phyloP scores from a whole-genome alignment of 2,329 filamentous ascomycete genomes.

The Fusarium sp. region DNA sequence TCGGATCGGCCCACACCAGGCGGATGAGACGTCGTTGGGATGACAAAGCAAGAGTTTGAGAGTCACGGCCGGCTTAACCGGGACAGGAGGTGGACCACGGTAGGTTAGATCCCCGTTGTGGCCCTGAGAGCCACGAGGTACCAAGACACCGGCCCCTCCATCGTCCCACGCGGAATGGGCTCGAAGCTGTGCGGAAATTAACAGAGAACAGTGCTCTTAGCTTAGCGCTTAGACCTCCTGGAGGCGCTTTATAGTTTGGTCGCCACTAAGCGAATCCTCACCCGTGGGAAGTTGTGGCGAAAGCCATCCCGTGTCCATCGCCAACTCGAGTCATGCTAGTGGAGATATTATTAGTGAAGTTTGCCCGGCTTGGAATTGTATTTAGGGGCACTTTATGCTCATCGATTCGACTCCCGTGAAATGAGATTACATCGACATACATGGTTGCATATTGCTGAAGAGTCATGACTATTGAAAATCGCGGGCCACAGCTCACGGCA shows the following conservation, averaged over 20 bases:
- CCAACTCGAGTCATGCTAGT: neutral
- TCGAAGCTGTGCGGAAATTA: neutral
- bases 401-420: neutral
- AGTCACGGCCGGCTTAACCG: neutral
- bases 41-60: neutral
- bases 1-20: neutral
- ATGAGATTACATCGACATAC: neutral
- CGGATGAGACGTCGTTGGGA: neutral
- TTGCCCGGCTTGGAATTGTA: neutral
- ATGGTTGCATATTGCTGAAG: neutral
- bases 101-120: neutral
- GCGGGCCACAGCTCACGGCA: neutral
- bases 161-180: neutral
- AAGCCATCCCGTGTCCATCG: neutral
- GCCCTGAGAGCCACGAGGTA: neutral
- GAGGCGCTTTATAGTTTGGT: neutral
- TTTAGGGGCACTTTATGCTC: neutral
- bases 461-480: neutral
- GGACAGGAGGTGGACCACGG: neutral
- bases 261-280: neutral
- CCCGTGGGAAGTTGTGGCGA: neutral
- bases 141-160: neutral
- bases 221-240: neutral
- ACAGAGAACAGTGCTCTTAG: neutral
- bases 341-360: neutral